phyloP scores from a whole-genome alignment of 1,284 basidiomycete genomes.

The Hemileia vastatrix region DNA sequence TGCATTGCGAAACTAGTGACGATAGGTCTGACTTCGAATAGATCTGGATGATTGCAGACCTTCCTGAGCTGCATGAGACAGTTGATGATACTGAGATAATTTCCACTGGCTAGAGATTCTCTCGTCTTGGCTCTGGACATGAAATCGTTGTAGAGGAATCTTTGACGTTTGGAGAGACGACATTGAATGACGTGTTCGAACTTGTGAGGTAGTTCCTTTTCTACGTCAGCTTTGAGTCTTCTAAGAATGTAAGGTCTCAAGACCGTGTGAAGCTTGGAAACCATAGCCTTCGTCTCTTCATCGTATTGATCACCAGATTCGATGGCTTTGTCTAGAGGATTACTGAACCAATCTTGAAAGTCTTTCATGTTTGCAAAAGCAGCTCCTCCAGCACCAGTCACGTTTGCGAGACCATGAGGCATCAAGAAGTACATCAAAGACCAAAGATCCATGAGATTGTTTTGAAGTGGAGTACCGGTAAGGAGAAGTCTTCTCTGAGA shows the following conservation, averaged over 20 bases:
- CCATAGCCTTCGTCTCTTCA: conserved; percentile 75
- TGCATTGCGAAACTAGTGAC: conserved; percentile 83
- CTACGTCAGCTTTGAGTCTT: conserved; percentile 87
- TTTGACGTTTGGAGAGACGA: conserved; percentile 83
- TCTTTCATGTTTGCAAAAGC: conserved; percentile 88
- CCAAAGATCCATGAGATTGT: conserved; percentile 93
- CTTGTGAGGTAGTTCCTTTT: conserved; percentile 89
- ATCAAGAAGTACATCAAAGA: conserved; percentile 88
- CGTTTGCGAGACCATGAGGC: conserved; percentile 56
- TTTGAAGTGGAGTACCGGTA: conserved; percentile 89
- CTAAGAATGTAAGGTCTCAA: conserved; percentile 88
- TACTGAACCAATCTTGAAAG: conserved; percentile 94
- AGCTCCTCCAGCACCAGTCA: conserved; percentile 52
- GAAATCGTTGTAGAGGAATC: conserved; percentile 96
- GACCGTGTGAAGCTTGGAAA: conserved; percentile 81
- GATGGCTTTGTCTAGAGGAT: conserved; percentile 73
- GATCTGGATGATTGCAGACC: conserved; percentile 80
- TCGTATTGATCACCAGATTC: conserved; percentile 70
- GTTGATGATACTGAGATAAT: conserved; percentile 72
- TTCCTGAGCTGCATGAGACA: conserved; percentile 81
- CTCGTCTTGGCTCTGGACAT: conserved; percentile 84
- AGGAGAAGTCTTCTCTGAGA: conserved; percentile 76
- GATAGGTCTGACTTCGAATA: conserved; percentile 90
- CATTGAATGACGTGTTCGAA: conserved; percentile 89
- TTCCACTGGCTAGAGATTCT: conserved; percentile 75